phyloP scores from a whole-genome alignment of 2,329 filamentous ascomycete genomes.

The Aspergillus aculeatus region DNA sequence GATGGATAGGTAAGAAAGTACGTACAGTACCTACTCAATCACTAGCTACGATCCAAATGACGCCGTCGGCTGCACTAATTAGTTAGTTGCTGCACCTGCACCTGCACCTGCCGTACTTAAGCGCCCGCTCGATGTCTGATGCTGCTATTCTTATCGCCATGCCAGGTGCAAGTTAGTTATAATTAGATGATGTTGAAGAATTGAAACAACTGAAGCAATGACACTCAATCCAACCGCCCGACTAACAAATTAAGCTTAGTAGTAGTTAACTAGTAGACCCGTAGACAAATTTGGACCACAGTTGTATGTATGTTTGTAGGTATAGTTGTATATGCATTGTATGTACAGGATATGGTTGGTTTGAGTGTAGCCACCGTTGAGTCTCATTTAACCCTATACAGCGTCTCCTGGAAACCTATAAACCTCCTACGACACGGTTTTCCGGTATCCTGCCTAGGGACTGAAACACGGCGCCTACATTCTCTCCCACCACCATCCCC shows the following conservation, averaged over 20 bases:
- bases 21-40: too few relatives aligned
- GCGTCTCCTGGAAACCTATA: slow-evolving; percentile 1
- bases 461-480: slow-evolving; percentile 24
- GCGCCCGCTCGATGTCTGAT: slow-evolving; percentile 1
- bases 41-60: too few relatives aligned
- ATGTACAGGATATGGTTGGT: neutral
- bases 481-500: neutral
- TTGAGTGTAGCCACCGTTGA: too few relatives aligned
- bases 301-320: too few relatives aligned
- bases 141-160: slow-evolving; percentile 1
- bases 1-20: too few relatives aligned
- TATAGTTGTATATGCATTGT: neutral
- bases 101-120: neutral
- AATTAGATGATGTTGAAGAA: neutral
- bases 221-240: neutral
- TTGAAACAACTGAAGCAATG: too few relatives aligned
- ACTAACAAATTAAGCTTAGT: neutral
- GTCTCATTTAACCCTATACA: neutral
- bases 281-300: too few relatives aligned
- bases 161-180: neutral
- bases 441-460: slow-evolving; percentile 11
- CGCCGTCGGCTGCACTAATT: neutral
- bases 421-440: neutral
- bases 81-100: neutral
- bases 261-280: too few relatives aligned